Percentiles rank a stretch among this genome's conserved stretches.
Conservation (phyloP, 2,329 filamentous ascomycete genomes). For the Aspergillus persii region DNA sequence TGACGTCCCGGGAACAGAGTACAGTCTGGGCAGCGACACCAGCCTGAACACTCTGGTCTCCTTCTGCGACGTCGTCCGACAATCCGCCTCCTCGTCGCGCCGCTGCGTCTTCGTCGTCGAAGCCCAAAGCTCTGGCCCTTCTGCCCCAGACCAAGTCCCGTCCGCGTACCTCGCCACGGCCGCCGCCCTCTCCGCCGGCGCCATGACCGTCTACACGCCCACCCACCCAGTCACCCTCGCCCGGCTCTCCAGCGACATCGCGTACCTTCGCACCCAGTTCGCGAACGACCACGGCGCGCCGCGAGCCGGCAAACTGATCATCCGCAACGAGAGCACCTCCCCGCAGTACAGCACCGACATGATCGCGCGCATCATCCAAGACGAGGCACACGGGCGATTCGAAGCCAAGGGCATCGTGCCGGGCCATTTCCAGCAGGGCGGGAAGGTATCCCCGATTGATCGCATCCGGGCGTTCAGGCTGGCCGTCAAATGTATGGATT, state of each 20-base stretch:
- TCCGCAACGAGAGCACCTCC: constrained; percentile 91
- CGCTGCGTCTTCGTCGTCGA: constrained; percentile 95
- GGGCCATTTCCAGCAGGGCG: constrained; percentile 90
- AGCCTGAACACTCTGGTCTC: constrained; percentile 90
- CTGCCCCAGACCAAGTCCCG: constrained; percentile 27
- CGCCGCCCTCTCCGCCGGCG: constrained; percentile 74
- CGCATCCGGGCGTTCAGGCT: constrained; percentile 87
- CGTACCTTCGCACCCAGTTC: constrained; percentile 81
- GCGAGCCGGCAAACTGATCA: constrained; percentile 84
- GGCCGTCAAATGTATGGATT: constrained; percentile 93
- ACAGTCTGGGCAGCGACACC: constrained; percentile 92
- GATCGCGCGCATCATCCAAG: constrained; percentile 90
- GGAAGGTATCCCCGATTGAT: constrained; percentile 91
- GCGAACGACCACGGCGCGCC: constrained; percentile 78
- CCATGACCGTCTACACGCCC: constrained; percentile 82
- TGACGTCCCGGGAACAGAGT: constrained; percentile 96
- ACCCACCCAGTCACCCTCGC: constrained; percentile 91
- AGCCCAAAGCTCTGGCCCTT: constrained; percentile 91
- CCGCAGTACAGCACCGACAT: constrained; percentile 86
- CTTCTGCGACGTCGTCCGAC: constrained; percentile 96
- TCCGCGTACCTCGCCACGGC: constrained; percentile 91
- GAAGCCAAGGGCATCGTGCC: constrained; percentile 87
- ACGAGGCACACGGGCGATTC: constrained; percentile 86
- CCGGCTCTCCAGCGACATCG: constrained; percentile 87
- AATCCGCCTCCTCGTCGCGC: constrained; percentile 88